Percentiles rank a stretch among this genome's conserved stretches.
phyloP scores from a whole-genome alignment of 768 basidiomycete species.

The Coprinellus micaceus region DNA sequence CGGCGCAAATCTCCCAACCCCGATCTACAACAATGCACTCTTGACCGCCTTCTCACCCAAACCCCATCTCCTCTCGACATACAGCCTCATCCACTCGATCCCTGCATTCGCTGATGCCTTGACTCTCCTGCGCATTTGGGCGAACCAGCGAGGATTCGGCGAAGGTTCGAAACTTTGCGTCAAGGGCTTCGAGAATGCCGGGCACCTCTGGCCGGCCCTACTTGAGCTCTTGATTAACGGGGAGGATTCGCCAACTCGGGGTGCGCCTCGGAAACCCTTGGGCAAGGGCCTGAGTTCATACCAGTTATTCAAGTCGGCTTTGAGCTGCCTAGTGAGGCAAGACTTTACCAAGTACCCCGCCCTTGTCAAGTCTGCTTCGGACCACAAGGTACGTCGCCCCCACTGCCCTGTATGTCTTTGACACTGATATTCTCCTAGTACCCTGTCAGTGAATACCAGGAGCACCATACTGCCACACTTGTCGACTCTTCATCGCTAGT shows the following conservation, averaged over 20 bases:
- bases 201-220: constrained; percentile 65
- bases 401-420: neutral
- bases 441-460: constrained; percentile 51
- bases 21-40: constrained; percentile 76
- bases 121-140: constrained; percentile 85
- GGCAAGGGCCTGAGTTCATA: constrained; percentile 87
- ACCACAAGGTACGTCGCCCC: constrained; percentile 45
- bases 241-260: constrained; percentile 44
- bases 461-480: constrained; percentile 54
- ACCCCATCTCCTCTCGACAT: constrained; percentile 49
- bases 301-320: constrained; percentile 79
- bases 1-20: constrained; percentile 49
- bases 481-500: constrained; percentile 75
- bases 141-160: constrained; percentile 77
- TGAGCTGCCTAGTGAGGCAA: constrained; percentile 85
- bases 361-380: constrained; percentile 55
- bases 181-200: constrained; percentile 66
- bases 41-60: constrained; percentile 50
- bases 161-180: constrained; percentile 54
- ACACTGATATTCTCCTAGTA: constrained; percentile 38
- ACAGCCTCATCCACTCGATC: constrained; percentile 49
- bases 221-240: constrained; percentile 62
- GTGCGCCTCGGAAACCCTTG: constrained; percentile 49
- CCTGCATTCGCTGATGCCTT: constrained; percentile 72
- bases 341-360: constrained; percentile 56